Evolutionary conservation across 257 asterid species (phyloP).

Genomic region (Fraxinus anomala): DNA sequence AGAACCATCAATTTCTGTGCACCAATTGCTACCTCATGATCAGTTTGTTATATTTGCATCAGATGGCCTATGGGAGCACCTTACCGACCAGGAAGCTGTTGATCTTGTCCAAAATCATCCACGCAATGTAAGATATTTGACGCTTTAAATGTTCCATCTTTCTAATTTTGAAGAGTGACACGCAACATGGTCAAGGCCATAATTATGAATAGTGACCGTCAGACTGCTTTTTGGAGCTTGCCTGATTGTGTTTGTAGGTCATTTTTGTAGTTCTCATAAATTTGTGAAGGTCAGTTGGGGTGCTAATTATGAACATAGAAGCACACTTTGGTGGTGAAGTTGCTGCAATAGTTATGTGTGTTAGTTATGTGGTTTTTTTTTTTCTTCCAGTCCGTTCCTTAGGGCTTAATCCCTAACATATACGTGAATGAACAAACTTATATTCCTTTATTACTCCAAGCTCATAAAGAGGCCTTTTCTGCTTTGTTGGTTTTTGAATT

Average conservation of each 20-base stretch:
- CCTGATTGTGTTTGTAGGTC: slow-evolving; percentile 4
- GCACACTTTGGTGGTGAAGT: neutral
- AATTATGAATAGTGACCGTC: neutral
- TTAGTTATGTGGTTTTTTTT: too few relatives aligned
- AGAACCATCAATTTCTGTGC: slow-evolving; percentile 59
- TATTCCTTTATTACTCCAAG: neutral
- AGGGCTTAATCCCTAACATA: neutral
- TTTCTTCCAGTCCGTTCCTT: neutral
- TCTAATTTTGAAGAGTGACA: neutral
- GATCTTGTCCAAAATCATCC: slow-evolving; percentile 66
- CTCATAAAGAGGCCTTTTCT: neutral
- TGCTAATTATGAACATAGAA: neutral
- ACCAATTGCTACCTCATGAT: slow-evolving; percentile 62
- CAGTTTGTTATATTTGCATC: slow-evolving; percentile 70
- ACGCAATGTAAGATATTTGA: slow-evolving; percentile 50
- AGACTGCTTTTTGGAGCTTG: neutral
- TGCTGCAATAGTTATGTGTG: neutral
- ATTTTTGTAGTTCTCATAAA: neutral
- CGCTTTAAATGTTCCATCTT: slow-evolving; percentile 2
- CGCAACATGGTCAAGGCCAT: neutral
- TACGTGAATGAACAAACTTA: neutral
- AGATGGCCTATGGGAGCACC: slow-evolving; percentile 81
- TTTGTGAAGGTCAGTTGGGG: neutral
- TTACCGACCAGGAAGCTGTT: slow-evolving; percentile 68
- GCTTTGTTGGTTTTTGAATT: neutral